Base-by-base conservation (phyloP, 306 rosid genomes). In the Gastrolobium villosum region DNA sequence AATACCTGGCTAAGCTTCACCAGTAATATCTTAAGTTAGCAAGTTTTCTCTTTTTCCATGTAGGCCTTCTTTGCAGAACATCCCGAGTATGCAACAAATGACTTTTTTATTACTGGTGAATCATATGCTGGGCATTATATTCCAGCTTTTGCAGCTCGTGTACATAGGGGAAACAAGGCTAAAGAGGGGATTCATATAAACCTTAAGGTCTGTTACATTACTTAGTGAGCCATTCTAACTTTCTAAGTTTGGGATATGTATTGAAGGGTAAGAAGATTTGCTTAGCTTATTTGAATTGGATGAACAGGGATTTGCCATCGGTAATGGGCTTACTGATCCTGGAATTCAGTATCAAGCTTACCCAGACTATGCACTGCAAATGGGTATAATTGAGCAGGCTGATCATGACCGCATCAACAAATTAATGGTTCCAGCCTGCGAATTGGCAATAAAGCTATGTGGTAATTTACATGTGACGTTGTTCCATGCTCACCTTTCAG, bases 91-190 rank as follows among this genome's bases (percentile, higher is more conserved):
- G 96, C 89, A 57, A 44, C 81, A 52, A 92, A 95, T 84, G 97
- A 95, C 80, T 93, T 95, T 45, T 95, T 80, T 83, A 95, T 95
- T 71, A 95, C 99, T 28, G 99, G 98, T 40, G 99, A 95, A 73
- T 95, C 99, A 60, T 95, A 95, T 87, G 98, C 99, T 9, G 99
- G 99, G 60, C 99, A 95, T 85, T 95, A 95, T 54, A 95, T 95
- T 84, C 99, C 99, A 37, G 99, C 99, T 62, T 85, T 95, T 86
- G 99, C 99, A 63, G 89, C 98, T 74, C 92, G 98, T 74, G 90
- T 95, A 35, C 97, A 91, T 48, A 90, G 7, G 70, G 99, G 99
- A 81, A 95, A 95, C 91, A 93, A 92, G 84, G 98, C 91, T 53
- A 95, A 89, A 37, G 97, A 91, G 86, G 99, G 99, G 79, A 91